Conservation (phyloP, 148 eudicot species). For the Silene uniflora region DNA sequence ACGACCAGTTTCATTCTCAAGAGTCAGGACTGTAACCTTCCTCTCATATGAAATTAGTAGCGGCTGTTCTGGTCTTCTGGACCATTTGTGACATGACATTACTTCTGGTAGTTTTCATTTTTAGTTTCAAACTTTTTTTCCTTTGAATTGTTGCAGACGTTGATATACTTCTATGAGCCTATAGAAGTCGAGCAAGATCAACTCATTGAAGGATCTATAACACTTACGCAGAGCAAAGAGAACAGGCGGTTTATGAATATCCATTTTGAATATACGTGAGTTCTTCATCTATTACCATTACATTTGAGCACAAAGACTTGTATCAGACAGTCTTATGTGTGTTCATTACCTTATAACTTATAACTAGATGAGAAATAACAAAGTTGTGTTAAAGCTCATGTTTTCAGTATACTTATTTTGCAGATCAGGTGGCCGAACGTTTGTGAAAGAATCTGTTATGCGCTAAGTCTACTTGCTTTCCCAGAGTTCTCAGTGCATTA, state of each 20-base stretch:
- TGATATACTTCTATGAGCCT: constrained; percentile 85
- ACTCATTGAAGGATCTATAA: constrained; percentile 71
- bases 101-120: neutral
- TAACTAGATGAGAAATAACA: neutral
- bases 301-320: neutral
- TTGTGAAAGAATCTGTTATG: constrained; percentile 82
- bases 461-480: constrained; percentile 38
- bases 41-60: neutral
- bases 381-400: neutral
- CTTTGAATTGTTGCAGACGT: constrained; percentile 45
- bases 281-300: neutral
- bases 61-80: neutral
- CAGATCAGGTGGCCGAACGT: constrained; percentile 85
- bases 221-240: constrained; percentile 83
- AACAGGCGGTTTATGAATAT: constrained; percentile 84
- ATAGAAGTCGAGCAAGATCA: constrained; percentile 95
- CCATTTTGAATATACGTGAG: constrained; percentile 78
- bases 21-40: neutral
- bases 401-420: constrained; percentile 19
- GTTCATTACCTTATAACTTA: neutral
- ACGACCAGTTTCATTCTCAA: neutral
- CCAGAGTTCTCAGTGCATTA: neutral
- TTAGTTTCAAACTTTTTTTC: neutral
- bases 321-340: too few species aligned
- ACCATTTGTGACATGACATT: neutral